phyloP scores from a whole-genome alignment of 192 early-diverging fungal species.

The Coemansia sp. region DNA sequence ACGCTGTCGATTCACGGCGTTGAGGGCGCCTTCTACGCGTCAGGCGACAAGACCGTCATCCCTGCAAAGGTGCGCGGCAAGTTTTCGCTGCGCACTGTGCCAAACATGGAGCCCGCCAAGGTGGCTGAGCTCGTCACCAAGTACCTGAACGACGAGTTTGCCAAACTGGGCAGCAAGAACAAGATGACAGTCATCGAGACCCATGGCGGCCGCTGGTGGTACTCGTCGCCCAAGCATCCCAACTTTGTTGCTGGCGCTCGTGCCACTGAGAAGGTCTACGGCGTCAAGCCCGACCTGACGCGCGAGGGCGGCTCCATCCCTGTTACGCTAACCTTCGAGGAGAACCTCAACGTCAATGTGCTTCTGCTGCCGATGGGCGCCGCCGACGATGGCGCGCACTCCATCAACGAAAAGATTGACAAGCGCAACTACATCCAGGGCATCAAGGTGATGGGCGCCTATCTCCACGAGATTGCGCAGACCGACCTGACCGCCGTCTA shows the following conservation, averaged over 20 bases:
- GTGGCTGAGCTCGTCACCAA: conserved; percentile 73
- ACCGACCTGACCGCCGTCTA: conserved; percentile 25
- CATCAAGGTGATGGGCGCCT: conserved; percentile 89
- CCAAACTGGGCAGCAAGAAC: conserved; percentile 89
- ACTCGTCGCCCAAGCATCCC: conserved; percentile 84
- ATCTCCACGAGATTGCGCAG: conserved; percentile 82
- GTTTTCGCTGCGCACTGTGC: conserved; percentile 96
- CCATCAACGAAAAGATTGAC: conserved; percentile 96
- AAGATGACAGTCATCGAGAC: conserved; percentile 66
- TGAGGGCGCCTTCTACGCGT: conserved; percentile 92
- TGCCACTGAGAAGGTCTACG: conserved; percentile 92
- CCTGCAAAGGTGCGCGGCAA: conserved; percentile 94
- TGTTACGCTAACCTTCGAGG: conserved; percentile 97
- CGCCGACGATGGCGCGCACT: conserved; percentile 93
- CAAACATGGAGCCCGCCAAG: conserved; percentile 85
- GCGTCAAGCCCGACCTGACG: conserved; percentile 90
- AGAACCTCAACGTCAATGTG: conserved; percentile 85
- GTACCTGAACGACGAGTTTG: conserved; percentile 81
- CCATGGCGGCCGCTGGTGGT: conserved; percentile 90
- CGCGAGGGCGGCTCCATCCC: conserved; percentile 98
- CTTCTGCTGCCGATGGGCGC: conserved; percentile 95
- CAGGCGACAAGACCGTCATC: conserved; percentile 96
- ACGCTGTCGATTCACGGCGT: conserved; percentile 96
- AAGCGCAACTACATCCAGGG: conserved; percentile 90
- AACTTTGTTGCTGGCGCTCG: conserved; percentile 90